Base-by-base conservation (phyloP, 768 basidiomycete genomes). In the Suillus discolor region DNA sequence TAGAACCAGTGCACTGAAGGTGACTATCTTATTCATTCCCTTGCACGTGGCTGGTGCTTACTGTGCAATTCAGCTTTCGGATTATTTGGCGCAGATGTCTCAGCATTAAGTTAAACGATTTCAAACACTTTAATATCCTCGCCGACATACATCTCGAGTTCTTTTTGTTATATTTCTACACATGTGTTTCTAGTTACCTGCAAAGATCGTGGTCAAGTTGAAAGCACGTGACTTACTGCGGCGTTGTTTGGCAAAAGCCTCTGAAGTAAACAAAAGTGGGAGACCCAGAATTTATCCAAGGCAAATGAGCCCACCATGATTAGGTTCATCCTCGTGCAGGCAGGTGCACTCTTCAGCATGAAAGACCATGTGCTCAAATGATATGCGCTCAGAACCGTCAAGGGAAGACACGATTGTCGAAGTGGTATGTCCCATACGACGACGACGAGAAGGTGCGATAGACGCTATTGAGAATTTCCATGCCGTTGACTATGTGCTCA, bases 351-450 rank as follows among this genome's bases (percentile, higher is more conserved):
- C 28, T 54, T 23, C 5, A 36, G 51, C n/a, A 16, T 65, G 39
- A 9, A 1, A 8, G 53, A 66, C n/a, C n/a, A 20, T 25, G 12
- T 51, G 5, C 70, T 49, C 20, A 28, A 57, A 7, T 57, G 53
- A 68, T 57, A 51, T 62, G 31, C 25, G 41, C 25, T 39, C 53
- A 99, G 96, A 99, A 99, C 76, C 89, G 97, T 47, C 97, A 99
- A 81, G 97, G 97, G 20, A 99, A 99, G 82, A 99, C 97, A 4
- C 85, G 97, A 64, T 78, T 99, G 60, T 96, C 94, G 12, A 99
- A 99, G 79, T 99, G 97, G 97, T 99, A 99, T 81, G 94, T 94
- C 34, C 97, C 97, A 1, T 99, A 96, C 71, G 96, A 98, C 71
- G 97, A 99, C 74, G 97, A 99, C 71, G 97, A 99, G 84, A 99